Conservation (phyloP, 1,284 basidiomycete genomes). For the Phellinidium pouzarii region DNA sequence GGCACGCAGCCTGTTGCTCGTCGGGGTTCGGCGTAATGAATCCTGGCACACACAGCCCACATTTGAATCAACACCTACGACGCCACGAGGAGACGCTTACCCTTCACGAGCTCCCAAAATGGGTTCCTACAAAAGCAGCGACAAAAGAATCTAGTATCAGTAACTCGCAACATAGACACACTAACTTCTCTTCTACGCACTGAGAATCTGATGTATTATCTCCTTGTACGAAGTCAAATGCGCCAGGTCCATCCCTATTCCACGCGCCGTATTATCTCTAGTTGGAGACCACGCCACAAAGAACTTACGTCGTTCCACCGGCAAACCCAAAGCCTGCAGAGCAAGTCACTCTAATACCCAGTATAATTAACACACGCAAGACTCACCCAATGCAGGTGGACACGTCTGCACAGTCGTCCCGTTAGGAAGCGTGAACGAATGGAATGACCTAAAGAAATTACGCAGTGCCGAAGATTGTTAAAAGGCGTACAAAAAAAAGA, state of each 20-base stretch:
- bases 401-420: slow-evolving; percentile 68
- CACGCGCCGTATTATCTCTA: too few relatives aligned
- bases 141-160: too few relatives aligned
- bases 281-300: too few relatives aligned
- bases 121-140: slow-evolving; percentile 48
- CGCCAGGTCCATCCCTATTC: slow-evolving; percentile 69
- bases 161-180: too few relatives aligned
- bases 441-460: slow-evolving; percentile 44
- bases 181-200: slow-evolving; percentile 30
- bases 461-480: slow-evolving; percentile 8
- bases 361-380: slow-evolving; percentile 1
- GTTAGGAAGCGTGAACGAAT: slow-evolving; percentile 59
- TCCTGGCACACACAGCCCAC: slow-evolving; percentile 33
- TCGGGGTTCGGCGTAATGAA: slow-evolving; percentile 60
- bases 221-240: slow-evolving; percentile 77
- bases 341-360: slow-evolving; percentile 17
- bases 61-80: too few relatives aligned
- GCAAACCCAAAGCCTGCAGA: slow-evolving; percentile 62
- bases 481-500: slow-evolving; percentile 4
- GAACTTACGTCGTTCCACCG: slow-evolving; percentile 68
- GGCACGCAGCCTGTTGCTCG: slow-evolving; percentile 61
- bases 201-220: slow-evolving; percentile 54
- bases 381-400: slow-evolving; percentile 69
- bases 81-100: slow-evolving; percentile 24
- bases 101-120: slow-evolving; percentile 78